phyloP scores from a whole-genome alignment of 768 basidiomycete genomes.

The Megacollybia marginata region DNA sequence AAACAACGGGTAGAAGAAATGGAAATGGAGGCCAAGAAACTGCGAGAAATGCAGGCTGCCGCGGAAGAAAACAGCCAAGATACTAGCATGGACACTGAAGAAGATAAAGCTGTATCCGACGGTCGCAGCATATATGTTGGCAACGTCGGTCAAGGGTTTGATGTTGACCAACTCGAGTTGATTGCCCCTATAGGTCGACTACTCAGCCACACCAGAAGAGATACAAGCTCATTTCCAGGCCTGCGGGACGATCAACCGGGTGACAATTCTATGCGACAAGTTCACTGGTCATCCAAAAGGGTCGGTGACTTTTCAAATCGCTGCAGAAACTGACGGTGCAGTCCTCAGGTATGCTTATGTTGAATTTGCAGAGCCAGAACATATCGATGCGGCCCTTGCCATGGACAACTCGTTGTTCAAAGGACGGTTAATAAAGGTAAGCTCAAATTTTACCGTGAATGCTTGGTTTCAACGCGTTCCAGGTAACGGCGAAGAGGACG shows the following conservation, averaged over 20 bases:
- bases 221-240: slow-evolving; percentile 96
- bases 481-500: slow-evolving; percentile 95
- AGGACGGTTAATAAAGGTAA: slow-evolving; percentile 85
- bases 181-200: slow-evolving; percentile 71
- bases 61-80: slow-evolving; percentile 46
- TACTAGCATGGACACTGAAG: slow-evolving; percentile 68
- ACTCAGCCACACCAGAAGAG: slow-evolving; percentile 94
- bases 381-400: slow-evolving; percentile 84
- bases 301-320: slow-evolving; percentile 29
- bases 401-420: slow-evolving; percentile 96
- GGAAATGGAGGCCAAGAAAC: slow-evolving; percentile 84
- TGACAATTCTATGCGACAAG: slow-evolving; percentile 99
- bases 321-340: background rate
- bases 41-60: slow-evolving; percentile 80
- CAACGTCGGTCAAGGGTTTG: slow-evolving; percentile 56
- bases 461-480: background rate
- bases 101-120: slow-evolving; percentile 79
- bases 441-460: slow-evolving; percentile 12
- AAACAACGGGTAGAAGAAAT: slow-evolving; percentile 90
- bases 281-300: slow-evolving; percentile 99
- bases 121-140: slow-evolving; percentile 89
- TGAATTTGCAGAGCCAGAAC: slow-evolving; percentile 91
- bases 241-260: slow-evolving; percentile 96
- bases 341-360: slow-evolving; percentile 87
- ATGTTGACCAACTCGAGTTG: slow-evolving; percentile 5